Percentiles rank a stretch among this genome's conserved stretches.
Evolutionary conservation across 2,329 filamentous ascomycete species (phyloP).

Genomic region (Scytalidium lignicola): DNA sequence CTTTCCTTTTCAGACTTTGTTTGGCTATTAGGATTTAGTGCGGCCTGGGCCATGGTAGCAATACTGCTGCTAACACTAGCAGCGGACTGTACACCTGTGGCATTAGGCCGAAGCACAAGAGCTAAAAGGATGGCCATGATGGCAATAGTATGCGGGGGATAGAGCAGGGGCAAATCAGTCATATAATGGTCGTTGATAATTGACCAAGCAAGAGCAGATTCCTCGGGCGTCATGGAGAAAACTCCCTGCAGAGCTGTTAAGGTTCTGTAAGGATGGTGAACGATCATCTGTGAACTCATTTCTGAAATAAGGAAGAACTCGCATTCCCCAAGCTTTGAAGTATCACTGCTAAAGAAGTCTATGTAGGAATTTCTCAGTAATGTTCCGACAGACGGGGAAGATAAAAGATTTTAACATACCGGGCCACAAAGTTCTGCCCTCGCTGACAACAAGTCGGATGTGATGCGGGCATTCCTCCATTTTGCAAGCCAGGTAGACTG

Average conservation of each 20-base stretch:
- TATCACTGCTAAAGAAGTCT: slow-evolving; percentile 60
- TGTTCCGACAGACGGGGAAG: slow-evolving; percentile 1
- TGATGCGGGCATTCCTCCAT: slow-evolving; percentile 98
- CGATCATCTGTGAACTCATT: slow-evolving; percentile 67
- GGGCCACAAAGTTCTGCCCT: slow-evolving; percentile 81
- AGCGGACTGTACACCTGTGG: slow-evolving; percentile 36
- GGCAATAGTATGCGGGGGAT: slow-evolving; percentile 64
- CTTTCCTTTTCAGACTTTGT: slow-evolving; percentile 18
- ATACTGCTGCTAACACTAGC: slow-evolving; percentile 30
- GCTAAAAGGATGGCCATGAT: slow-evolving; percentile 66
- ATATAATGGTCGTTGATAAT: slow-evolving; percentile 72
- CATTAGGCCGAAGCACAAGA: slow-evolving; percentile 59
- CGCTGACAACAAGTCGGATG: slow-evolving; percentile 82
- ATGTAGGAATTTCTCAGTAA: slow-evolving; percentile 8
- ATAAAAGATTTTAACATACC: slow-evolving; percentile 35
- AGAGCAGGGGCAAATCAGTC: slow-evolving; percentile 63
- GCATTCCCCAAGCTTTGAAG: slow-evolving; percentile 67
- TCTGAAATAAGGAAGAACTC: slow-evolving; percentile 71
- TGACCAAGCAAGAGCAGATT: slow-evolving; percentile 60
- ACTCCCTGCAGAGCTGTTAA: slow-evolving; percentile 56
- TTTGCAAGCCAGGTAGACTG: slow-evolving; percentile 92
- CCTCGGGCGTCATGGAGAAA: slow-evolving; percentile 57
- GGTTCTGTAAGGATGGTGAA: slow-evolving; percentile 68
- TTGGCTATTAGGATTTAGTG: slow-evolving; percentile 23
- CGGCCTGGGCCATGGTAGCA: slow-evolving; percentile 26